Percentiles rank a stretch among this genome's conserved stretches.
phyloP scores from a whole-genome alignment of 306 rosid genomes.

The Medicago truncatula region DNA sequence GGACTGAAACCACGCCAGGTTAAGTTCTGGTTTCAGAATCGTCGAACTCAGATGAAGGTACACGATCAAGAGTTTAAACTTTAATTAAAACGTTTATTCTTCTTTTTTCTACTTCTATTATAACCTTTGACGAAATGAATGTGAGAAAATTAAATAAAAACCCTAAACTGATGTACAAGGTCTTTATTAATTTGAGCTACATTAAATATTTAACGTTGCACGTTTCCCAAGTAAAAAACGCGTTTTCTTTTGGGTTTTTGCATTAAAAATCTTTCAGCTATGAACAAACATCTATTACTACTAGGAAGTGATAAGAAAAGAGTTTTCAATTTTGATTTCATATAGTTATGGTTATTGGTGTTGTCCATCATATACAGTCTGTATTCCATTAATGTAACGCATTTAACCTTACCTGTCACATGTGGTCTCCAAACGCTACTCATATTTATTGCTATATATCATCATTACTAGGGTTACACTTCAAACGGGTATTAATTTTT shows the following conservation, averaged over 20 bases:
- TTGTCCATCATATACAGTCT: slow-evolving; percentile 58
- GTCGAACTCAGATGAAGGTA: slow-evolving; percentile 97
- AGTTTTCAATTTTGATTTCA: not conserved
- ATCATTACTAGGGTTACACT: slow-evolving; percentile 49
- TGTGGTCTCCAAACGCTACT: slow-evolving; percentile 60
- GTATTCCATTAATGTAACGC: slow-evolving; percentile 73
- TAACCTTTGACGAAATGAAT: slow-evolving; percentile 20
- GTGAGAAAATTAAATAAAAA: slow-evolving; percentile 27
- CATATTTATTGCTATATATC: slow-evolving; percentile 58
- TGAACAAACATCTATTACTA: slow-evolving; percentile 42
- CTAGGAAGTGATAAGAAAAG: not conserved
- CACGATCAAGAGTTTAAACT: not conserved
- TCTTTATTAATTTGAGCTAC: slow-evolving; percentile 20
- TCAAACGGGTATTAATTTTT: not conserved
- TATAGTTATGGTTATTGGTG: slow-evolving; percentile 21
- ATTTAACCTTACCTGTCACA: slow-evolving; percentile 73
- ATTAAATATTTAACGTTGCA: slow-evolving; percentile 42
- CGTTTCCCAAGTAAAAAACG: slow-evolving; percentile 66
- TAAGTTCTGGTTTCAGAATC: slow-evolving; percentile 98
- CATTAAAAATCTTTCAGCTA: slow-evolving; percentile 34
- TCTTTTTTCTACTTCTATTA: not conserved
- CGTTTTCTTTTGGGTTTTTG: slow-evolving; percentile 44
- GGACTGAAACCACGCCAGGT: slow-evolving; percentile 95
- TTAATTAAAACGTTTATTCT: slow-evolving; percentile 20
- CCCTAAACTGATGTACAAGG: slow-evolving; percentile 44